Evolutionary conservation across 2,329 filamentous ascomycete genomes (phyloP).

Genomic region (Whalleya microplaca): DNA sequence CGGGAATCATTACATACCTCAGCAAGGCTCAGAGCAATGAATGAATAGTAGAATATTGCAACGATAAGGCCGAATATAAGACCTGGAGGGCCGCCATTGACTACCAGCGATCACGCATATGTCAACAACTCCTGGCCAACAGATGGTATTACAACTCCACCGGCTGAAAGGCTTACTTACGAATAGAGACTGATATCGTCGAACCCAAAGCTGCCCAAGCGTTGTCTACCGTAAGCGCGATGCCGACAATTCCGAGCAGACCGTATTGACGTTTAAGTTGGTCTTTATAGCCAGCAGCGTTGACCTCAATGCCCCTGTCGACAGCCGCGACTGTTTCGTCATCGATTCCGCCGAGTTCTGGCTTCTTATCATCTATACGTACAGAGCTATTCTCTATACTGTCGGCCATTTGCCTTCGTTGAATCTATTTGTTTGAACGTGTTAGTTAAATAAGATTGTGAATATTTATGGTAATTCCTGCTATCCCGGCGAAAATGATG

Average conservation of each 20-base stretch:
- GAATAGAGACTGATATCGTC: conserved; percentile 58
- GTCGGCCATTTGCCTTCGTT: background rate
- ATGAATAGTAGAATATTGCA: conserved; percentile 47
- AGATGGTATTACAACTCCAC: conserved; percentile 3
- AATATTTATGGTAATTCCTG: too few species aligned
- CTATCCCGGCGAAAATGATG: too few species aligned
- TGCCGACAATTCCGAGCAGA: conserved; percentile 60
- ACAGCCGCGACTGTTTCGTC: conserved; percentile 40
- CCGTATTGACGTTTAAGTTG: conserved; percentile 67
- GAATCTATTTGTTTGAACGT: too few species aligned
- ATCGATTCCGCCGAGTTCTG: conserved; percentile 31
- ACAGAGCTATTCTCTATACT: conserved; percentile 8
- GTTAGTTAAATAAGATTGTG: too few species aligned
- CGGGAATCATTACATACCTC: conserved; percentile 38
- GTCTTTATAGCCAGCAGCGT: conserved; percentile 66
- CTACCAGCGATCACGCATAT: conserved; percentile 25
- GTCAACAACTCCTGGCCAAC: conserved; percentile 1
- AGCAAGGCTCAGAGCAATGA: conserved; percentile 46
- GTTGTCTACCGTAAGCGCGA: conserved; percentile 66
- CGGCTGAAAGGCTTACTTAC: conserved; percentile 34
- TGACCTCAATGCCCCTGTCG: conserved; percentile 52
- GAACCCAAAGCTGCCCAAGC: conserved; percentile 68
- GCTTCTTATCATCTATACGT: conserved; percentile 21
- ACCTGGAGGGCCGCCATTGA: conserved; percentile 47
- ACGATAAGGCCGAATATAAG: conserved; percentile 48